Evolutionary conservation across 352 stramenopile species (phyloP).

Genomic region (Globisporangium nagaii): DNA sequence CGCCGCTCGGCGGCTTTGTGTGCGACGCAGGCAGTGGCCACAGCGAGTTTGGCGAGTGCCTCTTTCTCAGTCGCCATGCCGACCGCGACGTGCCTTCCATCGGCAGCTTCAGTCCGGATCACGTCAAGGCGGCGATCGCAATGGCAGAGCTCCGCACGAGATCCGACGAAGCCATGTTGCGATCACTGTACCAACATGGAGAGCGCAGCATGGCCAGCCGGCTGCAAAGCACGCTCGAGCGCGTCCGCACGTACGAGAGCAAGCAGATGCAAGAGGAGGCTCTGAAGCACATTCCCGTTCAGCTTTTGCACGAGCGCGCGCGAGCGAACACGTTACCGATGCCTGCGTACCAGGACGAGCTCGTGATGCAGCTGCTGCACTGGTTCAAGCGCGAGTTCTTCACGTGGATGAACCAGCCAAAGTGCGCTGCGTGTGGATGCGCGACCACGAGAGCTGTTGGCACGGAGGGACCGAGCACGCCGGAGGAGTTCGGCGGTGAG

Average conservation of each 20-base stretch:
- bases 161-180: conserved; percentile 28
- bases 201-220: conserved; percentile 40
- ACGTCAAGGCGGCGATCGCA: conserved; percentile 13
- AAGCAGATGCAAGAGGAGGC: conserved; percentile 62
- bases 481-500: conserved; percentile 51
- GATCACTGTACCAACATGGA: conserved; percentile 38
- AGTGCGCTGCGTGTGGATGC: conserved; percentile 46
- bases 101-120: conserved; percentile 21
- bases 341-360: conserved; percentile 52
- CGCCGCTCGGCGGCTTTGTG: conserved; percentile 49
- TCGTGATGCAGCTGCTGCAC: conserved; percentile 67
- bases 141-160: conserved; percentile 9
- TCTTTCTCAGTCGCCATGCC: conserved; percentile 50
- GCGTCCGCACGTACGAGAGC: conserved; percentile 60
- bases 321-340: conserved; percentile 43
- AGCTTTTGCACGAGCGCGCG: conserved; percentile 57
- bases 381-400: conserved; percentile 93
- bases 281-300: conserved; percentile 58
- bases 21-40: conserved; percentile 38
- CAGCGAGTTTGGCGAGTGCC: conserved; percentile 60
- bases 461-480: conserved; percentile 37
- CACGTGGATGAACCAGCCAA: conserved; percentile 84
- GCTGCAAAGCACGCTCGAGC: conserved; percentile 40
- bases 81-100: neutral
- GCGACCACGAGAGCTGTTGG: conserved; percentile 39